Conservation (phyloP, 768 basidiomycete species). For the Strobilomyces dryophilus region DNA sequence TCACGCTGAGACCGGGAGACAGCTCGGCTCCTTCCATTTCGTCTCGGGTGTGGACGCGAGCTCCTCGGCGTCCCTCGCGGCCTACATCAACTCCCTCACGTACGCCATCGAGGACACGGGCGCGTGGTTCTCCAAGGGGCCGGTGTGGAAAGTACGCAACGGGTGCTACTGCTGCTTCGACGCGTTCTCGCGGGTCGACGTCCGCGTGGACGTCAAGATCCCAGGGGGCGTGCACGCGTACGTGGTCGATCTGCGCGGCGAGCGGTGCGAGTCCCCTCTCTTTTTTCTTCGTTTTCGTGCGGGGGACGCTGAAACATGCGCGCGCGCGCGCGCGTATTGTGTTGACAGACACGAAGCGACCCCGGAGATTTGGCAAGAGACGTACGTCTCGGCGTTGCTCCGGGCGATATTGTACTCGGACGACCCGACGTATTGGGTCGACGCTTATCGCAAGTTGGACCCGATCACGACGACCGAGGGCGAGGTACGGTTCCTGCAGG, state of each 20-base stretch:
- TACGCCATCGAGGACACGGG: slow-evolving; percentile 89
- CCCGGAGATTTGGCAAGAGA: slow-evolving; percentile 94
- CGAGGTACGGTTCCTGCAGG: slow-evolving; percentile 86
- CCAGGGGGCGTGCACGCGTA: slow-evolving; percentile 96
- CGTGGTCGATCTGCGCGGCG: slow-evolving; percentile 89
- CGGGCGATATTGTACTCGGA: slow-evolving; percentile 94
- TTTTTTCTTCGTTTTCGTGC: background rate
- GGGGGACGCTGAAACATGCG: background rate
- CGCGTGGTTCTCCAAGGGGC: slow-evolving; percentile 87
- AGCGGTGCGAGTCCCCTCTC: slow-evolving; percentile 59
- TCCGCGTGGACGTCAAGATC: slow-evolving; percentile 97
- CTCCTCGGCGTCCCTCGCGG: slow-evolving; percentile 94
- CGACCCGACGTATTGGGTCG: slow-evolving; percentile 85
- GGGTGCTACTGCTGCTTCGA: slow-evolving; percentile 98
- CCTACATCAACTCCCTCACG: slow-evolving; percentile 98
- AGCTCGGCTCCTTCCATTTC: slow-evolving; percentile 97
- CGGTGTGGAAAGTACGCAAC: slow-evolving; percentile 85
- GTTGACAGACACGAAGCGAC: slow-evolving; percentile 75
- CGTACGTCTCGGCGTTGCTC: slow-evolving; percentile 89
- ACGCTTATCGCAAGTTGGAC: slow-evolving; percentile 93
- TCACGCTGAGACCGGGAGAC: background rate
- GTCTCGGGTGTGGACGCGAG: slow-evolving; percentile 99
- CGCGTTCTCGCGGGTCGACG: slow-evolving; percentile 94
- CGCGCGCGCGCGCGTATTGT: background rate
- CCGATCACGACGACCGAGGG: slow-evolving; percentile 88